Conservation (phyloP, 2,329 filamentous ascomycete species). For the Fusarium mangiferae region DNA sequence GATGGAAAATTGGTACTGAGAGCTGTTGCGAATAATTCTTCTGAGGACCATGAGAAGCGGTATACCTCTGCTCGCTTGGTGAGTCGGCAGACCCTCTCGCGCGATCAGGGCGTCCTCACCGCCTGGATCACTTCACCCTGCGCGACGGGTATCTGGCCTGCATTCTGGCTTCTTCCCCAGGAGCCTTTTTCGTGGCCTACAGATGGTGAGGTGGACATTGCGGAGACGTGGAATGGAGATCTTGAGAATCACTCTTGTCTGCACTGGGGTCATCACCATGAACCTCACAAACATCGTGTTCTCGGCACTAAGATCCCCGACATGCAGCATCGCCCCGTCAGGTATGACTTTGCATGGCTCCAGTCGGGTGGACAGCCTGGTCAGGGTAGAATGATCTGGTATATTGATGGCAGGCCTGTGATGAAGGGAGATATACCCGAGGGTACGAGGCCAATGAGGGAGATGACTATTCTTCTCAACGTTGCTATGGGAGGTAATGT, state of each 20-base stretch:
- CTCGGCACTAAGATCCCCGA: conserved; percentile 61
- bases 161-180: conserved; percentile 68
- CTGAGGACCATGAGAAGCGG: conserved; percentile 51
- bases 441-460: conserved; percentile 64
- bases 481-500: conserved; percentile 72
- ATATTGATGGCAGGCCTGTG: conserved; percentile 65
- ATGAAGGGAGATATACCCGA: conserved; percentile 66
- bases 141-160: conserved; percentile 68
- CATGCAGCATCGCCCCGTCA: conserved; percentile 58
- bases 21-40: conserved; percentile 54
- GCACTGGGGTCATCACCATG: conserved; percentile 68
- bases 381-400: conserved; percentile 65
- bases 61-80: conserved; percentile 68
- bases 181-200: conserved; percentile 69
- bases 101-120: conserved; percentile 62
- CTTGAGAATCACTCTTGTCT: conserved; percentile 65
- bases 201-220: conserved; percentile 70
- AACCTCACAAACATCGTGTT: conserved; percentile 67
- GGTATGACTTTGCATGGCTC: conserved; percentile 68
- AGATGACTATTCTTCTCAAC: conserved; percentile 67
- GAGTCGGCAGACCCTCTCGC: conserved; percentile 60
- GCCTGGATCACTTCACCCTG: conserved; percentile 63
- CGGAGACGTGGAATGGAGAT: conserved; percentile 70
- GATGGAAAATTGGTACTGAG: conserved; percentile 63
- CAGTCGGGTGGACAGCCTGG: conserved; percentile 55